Base-by-base conservation (phyloP, 2,329 filamentous ascomycete genomes). In the Graphiopsis chlorocephala region DNA sequence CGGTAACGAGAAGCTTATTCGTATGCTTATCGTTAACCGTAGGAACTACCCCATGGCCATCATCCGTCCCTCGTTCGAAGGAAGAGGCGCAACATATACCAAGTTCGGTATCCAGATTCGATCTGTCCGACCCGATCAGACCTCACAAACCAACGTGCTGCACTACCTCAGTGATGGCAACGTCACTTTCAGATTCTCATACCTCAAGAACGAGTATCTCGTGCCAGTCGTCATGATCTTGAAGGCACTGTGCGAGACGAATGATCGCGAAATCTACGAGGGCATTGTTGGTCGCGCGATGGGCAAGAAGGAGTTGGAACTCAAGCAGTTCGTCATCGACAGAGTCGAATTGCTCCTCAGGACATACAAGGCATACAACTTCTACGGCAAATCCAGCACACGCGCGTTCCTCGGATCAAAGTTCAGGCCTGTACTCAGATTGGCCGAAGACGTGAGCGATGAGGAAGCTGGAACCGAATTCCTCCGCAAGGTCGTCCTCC, bases 11-110 rank as follows among this genome's bases (percentile, higher is more conserved):
- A 98, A 97, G 81, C 87, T 98, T 65, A 93, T 98, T 72, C 92
- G 95, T 75, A 88, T 98, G 82, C 84, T 99, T 68, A 89, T 97
- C 68, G 86, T 98, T 67, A 92, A 93, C 75, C 88, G 92, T 78
- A 86, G 95, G 74, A 99, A 99, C 78, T 97, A 92, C 74, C 94
- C 95, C 59, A 91, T 97, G 86, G 94, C 94, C 55, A 97, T 98
- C 77, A 86, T 92, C 71, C 91, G 95, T 75, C 89, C 90, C 57
- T 96, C 93, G 70, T 99, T 98, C 81, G 85, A 87, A 68, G 93
- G 92, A 73, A 89, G 95, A 81, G 95, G 95, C 42, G 84, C 89
- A 23, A 86, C 91, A 67, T 99, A 97, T 80, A 96, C 93, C 12
- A 90, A 91, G 65, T 95, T 88, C 74, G 95, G 93, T 83, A 90